Base-by-base conservation (phyloP, 1,284 basidiomycete genomes). In the Cutaneotrichosporon mucoides region DNA sequence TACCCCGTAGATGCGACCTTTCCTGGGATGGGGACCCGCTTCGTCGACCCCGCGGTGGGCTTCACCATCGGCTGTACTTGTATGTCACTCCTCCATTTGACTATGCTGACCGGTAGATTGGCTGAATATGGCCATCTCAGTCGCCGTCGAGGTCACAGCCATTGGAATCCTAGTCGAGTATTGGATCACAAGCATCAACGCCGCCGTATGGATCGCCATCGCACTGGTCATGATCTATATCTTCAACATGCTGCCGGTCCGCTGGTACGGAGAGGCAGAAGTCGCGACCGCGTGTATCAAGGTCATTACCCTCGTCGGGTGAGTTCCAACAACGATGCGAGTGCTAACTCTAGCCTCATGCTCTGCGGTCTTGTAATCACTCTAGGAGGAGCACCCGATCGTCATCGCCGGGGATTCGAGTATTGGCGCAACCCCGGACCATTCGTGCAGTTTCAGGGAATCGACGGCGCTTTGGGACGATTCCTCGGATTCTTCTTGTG, bases 401-500 rank as follows among this genome's bases (percentile, higher is more conserved):
- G 64, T 12, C 68, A 71, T 49, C 53, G 63, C 24, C 66, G 63
- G 44, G 68, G 68, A n/a, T 69, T 69, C 60, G 51, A 65, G 15
- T 70, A 66, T 56, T 72, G 71, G 69, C 60, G 64, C 24, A 64
- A 71, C 35, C 71, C 71, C 9, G 72, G 71, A 10, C 44, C 62
- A 1, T 59, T 57, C 44, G 58, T 44, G 35, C 55, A 60, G 16
- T 65, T 60, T 33, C 37, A 49, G 13, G 55, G 56, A 15, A 42
- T 53, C 6, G 38, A 33, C 0, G 65, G 65, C 9, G 40, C 61
- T 0, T 44, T 58, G 2, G 67, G 62, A 5, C 62, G 65, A 4
- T 69, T 74, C 58, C 56, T 67, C 11, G 72, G 70, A 6, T 67
- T 71, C 61, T 63, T 72, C 10, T 66, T 68, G 62, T 68, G 24